phyloP scores from a whole-genome alignment of 1,139 yeast genomes.

The Debaryomycetaceae sp. region DNA sequence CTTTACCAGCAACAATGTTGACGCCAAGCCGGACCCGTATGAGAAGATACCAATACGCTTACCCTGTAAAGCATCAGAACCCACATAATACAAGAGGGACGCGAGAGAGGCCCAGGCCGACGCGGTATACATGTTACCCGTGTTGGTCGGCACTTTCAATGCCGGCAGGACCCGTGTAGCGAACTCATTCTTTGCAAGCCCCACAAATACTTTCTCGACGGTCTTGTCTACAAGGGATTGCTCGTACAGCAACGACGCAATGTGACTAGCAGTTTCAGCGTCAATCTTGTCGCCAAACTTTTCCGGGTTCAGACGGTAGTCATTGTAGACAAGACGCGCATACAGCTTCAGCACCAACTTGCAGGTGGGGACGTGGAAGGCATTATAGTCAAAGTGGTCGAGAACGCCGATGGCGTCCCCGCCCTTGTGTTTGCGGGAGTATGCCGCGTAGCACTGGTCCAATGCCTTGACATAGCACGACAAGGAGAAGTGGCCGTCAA shows the following conservation, averaged over 20 bases:
- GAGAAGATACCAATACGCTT: slow-evolving; percentile 91
- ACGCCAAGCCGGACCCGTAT: slow-evolving; percentile 96
- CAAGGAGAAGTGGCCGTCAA: slow-evolving; percentile 94
- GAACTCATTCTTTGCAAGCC: slow-evolving; percentile 61
- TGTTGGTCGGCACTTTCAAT: slow-evolving; percentile 82
- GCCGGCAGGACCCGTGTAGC: slow-evolving; percentile 71
- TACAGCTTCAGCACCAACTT: slow-evolving; percentile 88
- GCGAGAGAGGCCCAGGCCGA: slow-evolving; percentile 83
- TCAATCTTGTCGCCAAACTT: slow-evolving; percentile 40
- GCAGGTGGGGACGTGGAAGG: slow-evolving; percentile 98
- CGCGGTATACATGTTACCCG: slow-evolving; percentile 98
- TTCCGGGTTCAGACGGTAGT: slow-evolving; percentile 60
- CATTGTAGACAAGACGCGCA: slow-evolving; percentile 87
- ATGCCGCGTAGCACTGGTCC: slow-evolving; percentile 74
- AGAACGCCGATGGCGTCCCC: slow-evolving; percentile 50
- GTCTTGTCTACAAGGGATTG: slow-evolving; percentile 68
- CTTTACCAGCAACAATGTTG: slow-evolving; percentile 72
- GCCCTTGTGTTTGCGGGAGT: slow-evolving; percentile 48
- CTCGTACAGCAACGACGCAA: slow-evolving; percentile 61
- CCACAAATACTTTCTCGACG: slow-evolving; percentile 78
- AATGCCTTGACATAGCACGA: slow-evolving; percentile 91
- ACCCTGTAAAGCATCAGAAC: slow-evolving; percentile 60
- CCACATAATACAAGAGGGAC: slow-evolving; percentile 69
- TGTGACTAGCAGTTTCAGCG: slow-evolving; percentile 43
- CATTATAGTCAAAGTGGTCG: slow-evolving; percentile 81